Conservation (phyloP, 179 eudicot species). For the Drosera spatulata region DNA sequence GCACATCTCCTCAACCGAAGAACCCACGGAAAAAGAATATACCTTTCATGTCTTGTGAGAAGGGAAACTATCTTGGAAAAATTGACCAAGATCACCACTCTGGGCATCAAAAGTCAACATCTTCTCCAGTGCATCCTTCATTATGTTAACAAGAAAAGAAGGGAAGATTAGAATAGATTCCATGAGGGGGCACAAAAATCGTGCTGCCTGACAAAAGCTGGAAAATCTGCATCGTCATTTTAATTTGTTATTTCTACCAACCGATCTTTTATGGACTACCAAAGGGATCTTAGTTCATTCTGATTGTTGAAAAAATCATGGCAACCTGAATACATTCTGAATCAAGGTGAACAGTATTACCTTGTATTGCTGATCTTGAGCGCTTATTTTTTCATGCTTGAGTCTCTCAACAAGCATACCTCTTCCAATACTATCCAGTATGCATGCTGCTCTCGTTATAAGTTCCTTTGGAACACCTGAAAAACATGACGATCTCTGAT, state of each 20-base stretch:
- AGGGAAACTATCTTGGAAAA: constrained; percentile 31
- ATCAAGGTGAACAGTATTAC: constrained; percentile 18
- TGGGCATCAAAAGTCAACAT: constrained; percentile 44
- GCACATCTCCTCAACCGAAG: too few relatives aligned
- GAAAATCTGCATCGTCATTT: not conserved
- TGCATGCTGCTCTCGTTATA: constrained; percentile 56
- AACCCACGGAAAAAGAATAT: not conserved
- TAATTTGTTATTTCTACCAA: not conserved
- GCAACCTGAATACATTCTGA: not conserved
- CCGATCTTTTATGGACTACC: not conserved
- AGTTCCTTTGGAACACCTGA: constrained; percentile 72
- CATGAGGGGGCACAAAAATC: too few relatives aligned
- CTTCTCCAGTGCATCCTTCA: constrained; percentile 63
- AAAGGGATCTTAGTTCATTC: not conserved
- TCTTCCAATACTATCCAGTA: constrained; percentile 42
- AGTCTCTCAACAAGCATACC: constrained; percentile 43
- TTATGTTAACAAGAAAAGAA: not conserved
- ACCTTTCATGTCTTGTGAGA: constrained; percentile 3
- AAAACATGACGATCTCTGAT: not conserved
- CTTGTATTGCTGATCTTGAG: constrained; percentile 81
- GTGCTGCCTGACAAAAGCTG: not conserved
- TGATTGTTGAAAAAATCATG: not conserved
- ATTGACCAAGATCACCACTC: constrained; percentile 32
- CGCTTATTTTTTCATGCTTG: constrained; percentile 28
- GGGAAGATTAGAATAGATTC: not conserved